Conservation (phyloP, 805 yeast species). For the Kodamaea nitidulidarum region DNA sequence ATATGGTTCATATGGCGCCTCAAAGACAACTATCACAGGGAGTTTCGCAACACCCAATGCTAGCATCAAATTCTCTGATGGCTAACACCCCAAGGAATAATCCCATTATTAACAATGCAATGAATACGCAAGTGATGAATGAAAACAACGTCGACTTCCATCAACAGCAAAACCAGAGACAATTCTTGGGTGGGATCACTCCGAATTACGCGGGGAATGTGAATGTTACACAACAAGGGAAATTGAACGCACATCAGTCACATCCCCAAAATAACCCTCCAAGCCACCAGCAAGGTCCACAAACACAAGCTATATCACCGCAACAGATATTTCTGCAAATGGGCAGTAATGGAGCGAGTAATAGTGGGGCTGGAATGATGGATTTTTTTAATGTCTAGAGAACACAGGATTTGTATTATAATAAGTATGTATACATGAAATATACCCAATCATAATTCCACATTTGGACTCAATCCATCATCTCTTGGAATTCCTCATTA, state of each 20-base stretch:
- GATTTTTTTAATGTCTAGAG: conserved; percentile 23
- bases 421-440: conserved; percentile 5
- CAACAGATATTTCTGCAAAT: conserved; percentile 37
- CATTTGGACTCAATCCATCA: conserved; percentile 9
- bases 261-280: conserved; percentile 6
- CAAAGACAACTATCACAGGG: conserved; percentile 8
- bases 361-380: conserved; percentile 16
- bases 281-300: conserved; percentile 5
- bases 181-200: conserved; percentile 9
- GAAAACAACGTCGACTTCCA: conserved; percentile 7
- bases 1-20: conserved; percentile 2
- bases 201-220: conserved; percentile 9
- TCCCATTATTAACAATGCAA: conserved; percentile 2
- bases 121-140: conserved; percentile 3
- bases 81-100: conserved; percentile 8
- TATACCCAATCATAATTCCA: neutral
- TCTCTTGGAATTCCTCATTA: conserved; percentile 34
- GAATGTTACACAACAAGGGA: conserved; percentile 10
- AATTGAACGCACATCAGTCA: conserved; percentile 1
- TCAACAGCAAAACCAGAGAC: conserved; percentile 10
- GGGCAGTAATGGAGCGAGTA: conserved; percentile 13
- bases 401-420: conserved; percentile 7
- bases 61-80: conserved; percentile 9
- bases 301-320: conserved; percentile 28
- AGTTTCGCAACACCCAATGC: conserved; percentile 11